Evolutionary conservation across 257 asterid species (phyloP).

Genomic region (Craterostigma plantagineum): DNA sequence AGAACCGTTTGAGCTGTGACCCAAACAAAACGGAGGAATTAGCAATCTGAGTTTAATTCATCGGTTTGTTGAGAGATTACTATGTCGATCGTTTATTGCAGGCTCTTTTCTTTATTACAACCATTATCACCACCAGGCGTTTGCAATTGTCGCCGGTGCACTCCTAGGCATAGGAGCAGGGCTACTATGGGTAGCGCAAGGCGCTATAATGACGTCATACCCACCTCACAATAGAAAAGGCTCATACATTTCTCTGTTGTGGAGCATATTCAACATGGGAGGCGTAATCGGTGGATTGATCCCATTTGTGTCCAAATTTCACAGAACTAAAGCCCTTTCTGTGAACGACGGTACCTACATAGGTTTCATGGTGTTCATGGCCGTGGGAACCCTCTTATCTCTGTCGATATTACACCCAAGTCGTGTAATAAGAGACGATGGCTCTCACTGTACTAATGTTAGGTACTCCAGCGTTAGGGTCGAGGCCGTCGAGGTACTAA

Average conservation of each 20-base stretch:
- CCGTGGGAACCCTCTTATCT: slow-evolving; percentile 40
- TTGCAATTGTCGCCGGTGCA: slow-evolving; percentile 68
- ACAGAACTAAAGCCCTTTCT: slow-evolving; percentile 34
- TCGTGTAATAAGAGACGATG: slow-evolving; percentile 50
- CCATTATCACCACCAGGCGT: slow-evolving; percentile 51
- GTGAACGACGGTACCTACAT: slow-evolving; percentile 88
- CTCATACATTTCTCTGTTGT: slow-evolving; percentile 57
- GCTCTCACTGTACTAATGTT: slow-evolving; percentile 54
- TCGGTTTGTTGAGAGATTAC: too few relatives aligned
- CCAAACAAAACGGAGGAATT: too few relatives aligned
- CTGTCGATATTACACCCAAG: slow-evolving; percentile 63
- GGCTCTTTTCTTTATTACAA: slow-evolving; percentile 83
- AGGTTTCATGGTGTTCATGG: slow-evolving; percentile 83
- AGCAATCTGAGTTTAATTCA: too few relatives aligned
- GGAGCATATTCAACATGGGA: slow-evolving; percentile 88
- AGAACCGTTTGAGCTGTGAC: too few relatives aligned
- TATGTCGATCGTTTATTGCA: too few relatives aligned
- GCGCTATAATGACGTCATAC: slow-evolving; percentile 89
- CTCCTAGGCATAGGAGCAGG: slow-evolving; percentile 88
- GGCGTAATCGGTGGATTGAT: slow-evolving; percentile 86
- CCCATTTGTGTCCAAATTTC: slow-evolving; percentile 43
- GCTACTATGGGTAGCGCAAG: slow-evolving; percentile 81
- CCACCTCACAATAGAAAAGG: slow-evolving; percentile 83
- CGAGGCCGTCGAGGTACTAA: slow-evolving; percentile 37
- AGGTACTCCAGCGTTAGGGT: slow-evolving; percentile 44